A percentile compares a stretch with the other conserved stretches of the same genome.
Evolutionary conservation across 2,329 filamentous ascomycete genomes (phyloP).

Genomic region (Dothideomycetes sp.): DNA sequence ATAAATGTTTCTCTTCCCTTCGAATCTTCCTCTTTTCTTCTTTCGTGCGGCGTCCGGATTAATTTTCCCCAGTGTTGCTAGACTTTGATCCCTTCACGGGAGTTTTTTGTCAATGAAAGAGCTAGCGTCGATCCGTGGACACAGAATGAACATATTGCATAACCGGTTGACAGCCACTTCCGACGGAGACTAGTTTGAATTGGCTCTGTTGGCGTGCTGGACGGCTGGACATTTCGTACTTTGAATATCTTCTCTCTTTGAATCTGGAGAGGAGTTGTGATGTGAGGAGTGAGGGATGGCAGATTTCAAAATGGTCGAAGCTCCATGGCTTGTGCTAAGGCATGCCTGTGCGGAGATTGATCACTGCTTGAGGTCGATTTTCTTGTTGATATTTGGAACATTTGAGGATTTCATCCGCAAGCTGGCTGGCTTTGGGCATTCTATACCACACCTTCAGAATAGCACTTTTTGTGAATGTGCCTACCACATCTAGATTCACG

Average conservation of each 20-base stretch:
- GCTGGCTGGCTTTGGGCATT: background rate
- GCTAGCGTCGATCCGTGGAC: conserved; percentile 25
- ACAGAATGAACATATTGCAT: conserved; percentile 29
- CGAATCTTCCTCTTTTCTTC: conserved; percentile 18
- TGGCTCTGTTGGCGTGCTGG: conserved; percentile 29
- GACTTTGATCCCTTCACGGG: conserved; percentile 21
- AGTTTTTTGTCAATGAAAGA: conserved; percentile 17
- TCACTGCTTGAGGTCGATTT: background rate
- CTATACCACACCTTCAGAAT: background rate
- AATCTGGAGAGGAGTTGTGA: background rate
- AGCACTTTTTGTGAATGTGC: too few species aligned
- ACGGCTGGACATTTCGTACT: conserved; percentile 22
- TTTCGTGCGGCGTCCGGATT: conserved; percentile 28
- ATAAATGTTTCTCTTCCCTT: conserved; percentile 10
- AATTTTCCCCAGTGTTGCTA: conserved; percentile 28
- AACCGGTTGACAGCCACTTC: conserved; percentile 23
- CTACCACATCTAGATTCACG: too few species aligned
- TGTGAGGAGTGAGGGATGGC: background rate
- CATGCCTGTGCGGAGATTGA: background rate
- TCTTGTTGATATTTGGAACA: background rate
- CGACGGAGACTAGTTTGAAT: conserved; percentile 23
- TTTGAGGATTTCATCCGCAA: background rate
- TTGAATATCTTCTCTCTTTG: background rate
- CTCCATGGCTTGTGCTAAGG: background rate
- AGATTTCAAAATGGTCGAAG: background rate